phyloP scores from a whole-genome alignment of 371 early-diverging fungal genomes.

The Rhizomucor pusillus region DNA sequence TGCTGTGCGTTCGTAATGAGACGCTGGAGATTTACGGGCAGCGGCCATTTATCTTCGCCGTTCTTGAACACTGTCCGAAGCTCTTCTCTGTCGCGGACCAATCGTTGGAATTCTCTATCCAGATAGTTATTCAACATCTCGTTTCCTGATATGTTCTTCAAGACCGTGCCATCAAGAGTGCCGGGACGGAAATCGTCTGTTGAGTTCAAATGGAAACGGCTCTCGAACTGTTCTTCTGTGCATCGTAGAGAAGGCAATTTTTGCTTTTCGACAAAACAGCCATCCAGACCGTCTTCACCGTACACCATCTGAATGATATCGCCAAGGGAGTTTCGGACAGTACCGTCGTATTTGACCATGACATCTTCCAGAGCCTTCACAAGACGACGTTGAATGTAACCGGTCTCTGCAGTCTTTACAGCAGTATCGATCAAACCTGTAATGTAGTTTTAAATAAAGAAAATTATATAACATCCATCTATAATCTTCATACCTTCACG shows the following conservation, averaged over 20 bases:
- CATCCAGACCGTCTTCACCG: constrained; percentile 99
- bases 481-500: constrained; percentile 80
- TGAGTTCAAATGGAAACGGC: constrained; percentile 67
- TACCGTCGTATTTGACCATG: constrained; percentile 97
- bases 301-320: constrained; percentile 96
- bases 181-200: constrained; percentile 63
- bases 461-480: constrained; percentile 15
- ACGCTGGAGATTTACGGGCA: constrained; percentile 90
- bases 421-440: constrained; percentile 95
- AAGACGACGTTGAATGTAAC: constrained; percentile 99
- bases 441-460: not conserved
- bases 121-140: constrained; percentile 70
- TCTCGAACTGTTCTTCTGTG: constrained; percentile 70
- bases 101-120: constrained; percentile 80
- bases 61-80: constrained; percentile 80
- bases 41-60: constrained; percentile 78
- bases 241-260: constrained; percentile 68
- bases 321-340: constrained; percentile 95
- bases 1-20: constrained; percentile 91
- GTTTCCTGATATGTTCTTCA: constrained; percentile 66
- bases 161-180: constrained; percentile 61
- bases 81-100: constrained; percentile 71
- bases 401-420: constrained; percentile 99
- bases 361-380: constrained; percentile 99
- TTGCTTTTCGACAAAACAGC: constrained; percentile 88